A percentile compares a stretch with the other conserved stretches of the same genome.
These are phyloP conservation scores for Rhexocercosporidium sp. DNA, from an alignment of 2,329 filamentous ascomycete genomes.

Conservation along the genomic window DNA sequence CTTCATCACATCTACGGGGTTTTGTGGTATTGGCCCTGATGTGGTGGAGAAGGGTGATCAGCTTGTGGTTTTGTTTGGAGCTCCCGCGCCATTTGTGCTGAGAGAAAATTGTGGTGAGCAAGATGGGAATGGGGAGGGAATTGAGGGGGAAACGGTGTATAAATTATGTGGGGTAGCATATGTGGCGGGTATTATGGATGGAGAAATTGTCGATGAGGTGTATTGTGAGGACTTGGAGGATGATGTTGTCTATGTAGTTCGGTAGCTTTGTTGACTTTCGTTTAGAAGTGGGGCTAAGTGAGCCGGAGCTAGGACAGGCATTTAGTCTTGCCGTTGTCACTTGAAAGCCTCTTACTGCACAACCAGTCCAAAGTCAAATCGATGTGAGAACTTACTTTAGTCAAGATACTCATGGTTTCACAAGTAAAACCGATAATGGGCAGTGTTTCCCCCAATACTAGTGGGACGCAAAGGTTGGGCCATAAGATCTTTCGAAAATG, in stretches of 20 bases:
- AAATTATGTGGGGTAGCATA: not conserved
- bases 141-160: not conserved
- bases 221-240: slow-evolving; percentile 21
- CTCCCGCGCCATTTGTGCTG: slow-evolving; percentile 1
- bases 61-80: slow-evolving; percentile 3
- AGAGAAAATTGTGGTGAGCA: not conserved
- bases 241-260: slow-evolving; percentile 3
- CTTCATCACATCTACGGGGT: not conserved
- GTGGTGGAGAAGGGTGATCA: not conserved
- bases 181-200: slow-evolving; percentile 5
- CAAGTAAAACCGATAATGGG: too few species aligned
- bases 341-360: too few species aligned
- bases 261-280: slow-evolving; percentile 9
- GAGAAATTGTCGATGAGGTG: slow-evolving; percentile 19
- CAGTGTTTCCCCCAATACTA: too few species aligned
- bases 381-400: too few species aligned
- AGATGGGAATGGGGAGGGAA: not conserved
- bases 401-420: too few species aligned
- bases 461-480: too few species aligned
- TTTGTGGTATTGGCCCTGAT: not conserved
- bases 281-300: not conserved
- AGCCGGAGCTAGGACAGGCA: too few species aligned
- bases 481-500: too few species aligned
- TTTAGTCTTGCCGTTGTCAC: too few species aligned
- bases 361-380: too few species aligned